Evolutionary conservation across 805 yeast species (phyloP).

Genomic region (Hanseniaspora taiwanica): DNA sequence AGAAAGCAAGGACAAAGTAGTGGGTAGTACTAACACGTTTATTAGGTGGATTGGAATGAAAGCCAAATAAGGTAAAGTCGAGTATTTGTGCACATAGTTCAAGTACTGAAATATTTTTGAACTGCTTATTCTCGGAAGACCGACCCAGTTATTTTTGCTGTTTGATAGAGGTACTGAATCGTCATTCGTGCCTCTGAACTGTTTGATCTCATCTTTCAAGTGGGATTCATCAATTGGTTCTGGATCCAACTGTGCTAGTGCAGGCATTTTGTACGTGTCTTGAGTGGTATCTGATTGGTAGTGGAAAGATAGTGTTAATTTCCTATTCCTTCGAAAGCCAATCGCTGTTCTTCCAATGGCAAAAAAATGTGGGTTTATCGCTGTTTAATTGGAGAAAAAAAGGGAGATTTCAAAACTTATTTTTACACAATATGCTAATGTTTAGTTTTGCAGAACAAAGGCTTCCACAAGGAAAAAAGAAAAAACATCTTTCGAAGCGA

Average conservation of each 20-base stretch:
- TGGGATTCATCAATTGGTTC: not conserved
- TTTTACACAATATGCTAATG: too few relatives aligned
- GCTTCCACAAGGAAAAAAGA: too few relatives aligned
- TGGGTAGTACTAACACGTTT: not conserved
- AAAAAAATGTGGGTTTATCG: not conserved
- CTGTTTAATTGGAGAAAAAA: too few relatives aligned
- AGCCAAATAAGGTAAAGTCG: not conserved
- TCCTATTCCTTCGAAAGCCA: not conserved
- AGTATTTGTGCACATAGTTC: not conserved
- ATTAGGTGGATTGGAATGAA: not conserved
- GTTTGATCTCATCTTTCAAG: too few relatives aligned
- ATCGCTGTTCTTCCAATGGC: not conserved
- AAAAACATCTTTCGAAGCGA: too few relatives aligned
- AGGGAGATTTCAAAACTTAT: too few relatives aligned
- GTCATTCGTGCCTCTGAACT: too few relatives aligned
- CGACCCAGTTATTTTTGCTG: not conserved
- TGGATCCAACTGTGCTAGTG: not conserved
- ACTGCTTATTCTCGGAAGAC: not conserved
- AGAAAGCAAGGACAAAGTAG: not conserved
- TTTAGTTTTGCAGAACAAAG: too few relatives aligned
- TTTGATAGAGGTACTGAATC: not conserved
- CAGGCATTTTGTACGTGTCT: too few relatives aligned
- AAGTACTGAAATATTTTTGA: not conserved
- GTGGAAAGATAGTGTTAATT: too few relatives aligned
- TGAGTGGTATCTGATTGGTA: too few relatives aligned